Evolutionary conservation across 352 stramenopile genomes (phyloP).

Genomic region (Phytophthora citrophthora): DNA sequence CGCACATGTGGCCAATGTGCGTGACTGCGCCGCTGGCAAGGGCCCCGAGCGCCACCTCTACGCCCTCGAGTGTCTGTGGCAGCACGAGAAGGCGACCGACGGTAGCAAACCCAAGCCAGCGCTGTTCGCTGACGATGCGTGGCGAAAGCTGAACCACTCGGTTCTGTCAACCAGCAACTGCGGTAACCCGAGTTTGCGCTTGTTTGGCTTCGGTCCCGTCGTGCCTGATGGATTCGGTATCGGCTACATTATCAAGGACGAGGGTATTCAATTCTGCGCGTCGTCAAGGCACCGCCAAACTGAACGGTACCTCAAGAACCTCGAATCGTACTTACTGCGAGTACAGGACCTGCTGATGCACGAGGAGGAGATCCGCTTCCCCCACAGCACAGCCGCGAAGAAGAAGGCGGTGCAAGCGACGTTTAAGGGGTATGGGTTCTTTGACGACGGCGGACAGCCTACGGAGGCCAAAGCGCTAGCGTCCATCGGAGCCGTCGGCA

Average conservation of each 20-base stretch:
- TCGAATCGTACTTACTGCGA: slow-evolving; percentile 80
- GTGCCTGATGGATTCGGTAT: slow-evolving; percentile 96
- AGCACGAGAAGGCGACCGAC: slow-evolving; percentile 51
- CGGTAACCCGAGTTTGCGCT: slow-evolving; percentile 93
- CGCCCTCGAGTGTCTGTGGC: slow-evolving; percentile 92
- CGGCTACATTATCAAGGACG: slow-evolving; percentile 98
- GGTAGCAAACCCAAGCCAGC: slow-evolving; percentile 50
- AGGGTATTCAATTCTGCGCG: slow-evolving; percentile 90
- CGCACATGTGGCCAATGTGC: slow-evolving; percentile 91
- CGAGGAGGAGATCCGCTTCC: slow-evolving; percentile 82
- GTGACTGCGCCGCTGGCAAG: slow-evolving; percentile 89
- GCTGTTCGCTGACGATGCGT: slow-evolving; percentile 92
- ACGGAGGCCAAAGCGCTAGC: slow-evolving; percentile 39
- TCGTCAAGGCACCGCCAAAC: slow-evolving; percentile 86
- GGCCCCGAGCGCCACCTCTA: slow-evolving; percentile 95
- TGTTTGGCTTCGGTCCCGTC: slow-evolving; percentile 95
- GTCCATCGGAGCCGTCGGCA: slow-evolving; percentile 40
- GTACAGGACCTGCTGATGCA: slow-evolving; percentile 81
- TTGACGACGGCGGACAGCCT: slow-evolving; percentile 58
- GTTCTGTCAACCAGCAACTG: slow-evolving; percentile 97
- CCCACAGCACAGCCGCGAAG: slow-evolving; percentile 59
- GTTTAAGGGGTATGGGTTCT: slow-evolving; percentile 86
- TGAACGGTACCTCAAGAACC: slow-evolving; percentile 83
- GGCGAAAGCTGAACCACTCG: slow-evolving; percentile 93
- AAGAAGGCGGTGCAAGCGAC: slow-evolving; percentile 50